Base-by-base conservation (phyloP, 495 filamentous ascomycete genomes). In the Trichoderma erinaceum region DNA sequence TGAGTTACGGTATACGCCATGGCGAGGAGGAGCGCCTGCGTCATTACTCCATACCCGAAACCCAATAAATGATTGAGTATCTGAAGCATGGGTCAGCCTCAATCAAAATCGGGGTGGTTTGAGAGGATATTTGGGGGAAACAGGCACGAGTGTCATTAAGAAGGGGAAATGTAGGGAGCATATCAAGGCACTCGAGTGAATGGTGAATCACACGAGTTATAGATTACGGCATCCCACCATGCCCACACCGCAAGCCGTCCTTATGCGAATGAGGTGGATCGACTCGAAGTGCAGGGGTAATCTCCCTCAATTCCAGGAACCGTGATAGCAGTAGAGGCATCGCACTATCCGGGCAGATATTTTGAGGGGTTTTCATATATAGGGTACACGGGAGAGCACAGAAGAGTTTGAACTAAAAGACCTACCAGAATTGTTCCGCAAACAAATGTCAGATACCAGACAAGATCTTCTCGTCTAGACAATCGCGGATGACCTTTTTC, bases 271-370 rank as follows among this genome's bases (percentile, higher is more conserved):
- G 87, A 88, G 35, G 78, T 83, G 86, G 82, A 77, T 84, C 65
- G 65, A 84, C 84, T 76, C 82, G 84, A 80, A 84, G 84, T 86
- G 86, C 85, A 89, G 87, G 90, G 92, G 90, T 89, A 84, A 89
- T 97, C 91, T 97, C 84, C 93, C 93, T 97, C 93, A 83, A 81
- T 89, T 92, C 85, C 90, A 96, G 92, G 93, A 97, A 97, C 92
- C 93, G 92, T 87, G 85, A 87, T 91, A 94, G 91, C 76, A 79
- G 78, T 76, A 66, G 65, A 66, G 88, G 70, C 88, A 79, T 73
- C 77, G 78, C 85, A 84, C 92, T 93, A 91, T 86, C 86, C 92
- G 93, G 92, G 93, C 93, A 97, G 93, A 90, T 92, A 89, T 90
- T 35, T 83, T 84, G 92, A 93, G 90, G 91, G 89, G 76, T 69